A percentile compares a stretch with the other conserved stretches of the same genome.
These are phyloP conservation scores for Alternaria alternata DNA, from an alignment of 2,329 filamentous ascomycete species.

Conservation along the genomic window DNA sequence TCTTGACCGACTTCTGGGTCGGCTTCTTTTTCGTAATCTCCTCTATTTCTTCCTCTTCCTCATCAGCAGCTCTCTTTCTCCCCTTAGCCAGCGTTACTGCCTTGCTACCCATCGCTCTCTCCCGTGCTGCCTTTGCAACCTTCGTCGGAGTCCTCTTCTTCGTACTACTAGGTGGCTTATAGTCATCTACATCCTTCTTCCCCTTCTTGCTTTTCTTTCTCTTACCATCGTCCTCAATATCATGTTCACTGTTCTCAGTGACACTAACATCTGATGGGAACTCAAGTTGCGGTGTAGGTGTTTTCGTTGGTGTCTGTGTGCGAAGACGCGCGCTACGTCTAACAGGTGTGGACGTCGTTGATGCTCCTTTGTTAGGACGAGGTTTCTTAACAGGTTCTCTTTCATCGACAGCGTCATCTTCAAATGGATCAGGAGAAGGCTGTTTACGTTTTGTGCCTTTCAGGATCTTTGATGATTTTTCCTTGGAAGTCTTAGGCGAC, in stretches of 20 bases:
- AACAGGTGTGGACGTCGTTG: neutral
- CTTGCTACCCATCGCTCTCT: neutral
- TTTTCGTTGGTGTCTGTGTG: neutral
- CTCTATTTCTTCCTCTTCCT: neutral
- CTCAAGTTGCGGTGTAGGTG: neutral
- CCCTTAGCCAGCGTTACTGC: neutral
- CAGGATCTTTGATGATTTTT: neutral
- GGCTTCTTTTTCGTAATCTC: neutral
- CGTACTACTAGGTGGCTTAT: neutral
- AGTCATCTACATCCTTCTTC: neutral
- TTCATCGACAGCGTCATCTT: neutral
- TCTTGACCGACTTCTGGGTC: neutral
- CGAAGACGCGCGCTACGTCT: neutral
- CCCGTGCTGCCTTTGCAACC: neutral
- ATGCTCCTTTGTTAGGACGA: neutral
- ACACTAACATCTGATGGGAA: neutral
- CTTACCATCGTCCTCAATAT: neutral
- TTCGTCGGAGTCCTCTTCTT: neutral
- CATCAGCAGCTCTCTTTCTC: neutral
- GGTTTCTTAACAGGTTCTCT: neutral
- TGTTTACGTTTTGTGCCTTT: neutral
- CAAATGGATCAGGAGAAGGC: neutral
- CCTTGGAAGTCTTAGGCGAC: neutral
- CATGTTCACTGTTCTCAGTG: neutral
- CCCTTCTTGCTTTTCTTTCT: neutral